Base-by-base conservation (phyloP, 495 filamentous ascomycete species). In the Entonaema liquescens region DNA sequence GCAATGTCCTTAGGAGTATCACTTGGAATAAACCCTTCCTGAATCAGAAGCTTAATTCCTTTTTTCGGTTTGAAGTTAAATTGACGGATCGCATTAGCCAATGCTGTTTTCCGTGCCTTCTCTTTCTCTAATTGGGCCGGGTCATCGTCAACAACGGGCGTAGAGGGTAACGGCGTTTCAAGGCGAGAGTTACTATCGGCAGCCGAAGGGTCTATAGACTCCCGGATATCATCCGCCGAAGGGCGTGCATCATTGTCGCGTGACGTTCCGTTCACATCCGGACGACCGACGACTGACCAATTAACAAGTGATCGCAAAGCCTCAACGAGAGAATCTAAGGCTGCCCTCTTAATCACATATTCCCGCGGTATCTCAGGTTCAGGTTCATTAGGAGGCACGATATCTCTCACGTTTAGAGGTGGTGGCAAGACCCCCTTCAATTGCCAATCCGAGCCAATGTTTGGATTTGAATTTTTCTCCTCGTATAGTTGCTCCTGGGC, bases 1-100 rank as follows among this genome's bases (percentile, higher is more conserved):
- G 94, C 95, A 75, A 99, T 93, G 64, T 97, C 93, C 55, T 92
- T 87, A 1, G 95, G 89, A 2, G 83, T 83, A 54, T 91, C 85
- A 40, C 89, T 92, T 17, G 83, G 81, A 56, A 99, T 96, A 78
- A 99, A 98, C 0, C 93, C 92, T 52, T 95, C 90, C 59, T 90
- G 84, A 29, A 98, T 72, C 9, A 98, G 82, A 3, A 89, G 78
- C 78, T 97, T 97, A 76, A 99, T 88, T 11, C 95, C 95, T 35
- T 92, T 89, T 77, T 98, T 99, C 3, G 96, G 93, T 76, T 99
- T 99, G 85, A 93, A 98, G 76, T 99, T 99, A 83, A 99, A 99
- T 63, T 93, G 92, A 42, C 90, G 90, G 68, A 97, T 90, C 1
- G 91, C 93, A 70, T 96, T 94, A 42, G 88, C 90, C 62, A 97